Base-by-base conservation (phyloP, 495 filamentous ascomycete genomes). In the Hypoxylon lienhwacheense region DNA sequence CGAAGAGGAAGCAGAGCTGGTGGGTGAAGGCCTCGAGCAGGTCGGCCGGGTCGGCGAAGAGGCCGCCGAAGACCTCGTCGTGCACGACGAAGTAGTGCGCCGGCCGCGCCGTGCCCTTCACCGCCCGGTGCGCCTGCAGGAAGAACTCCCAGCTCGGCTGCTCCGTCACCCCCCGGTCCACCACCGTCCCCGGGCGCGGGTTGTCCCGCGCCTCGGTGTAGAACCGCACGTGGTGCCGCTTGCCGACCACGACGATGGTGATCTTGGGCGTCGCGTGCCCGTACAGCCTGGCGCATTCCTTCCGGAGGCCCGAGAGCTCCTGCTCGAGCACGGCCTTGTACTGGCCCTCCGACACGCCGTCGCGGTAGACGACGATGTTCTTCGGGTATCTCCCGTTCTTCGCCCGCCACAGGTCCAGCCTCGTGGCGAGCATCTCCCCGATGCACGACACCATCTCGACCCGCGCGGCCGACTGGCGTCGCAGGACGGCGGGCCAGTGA, bases 161-260 rank as follows among this genome's bases (percentile, higher is more conserved):
- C 44, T 83, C 81, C 2, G 84, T 88, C 29, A 90, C 75, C 14
- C 84, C 82, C 28, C 85, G 79, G 64, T 92, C 89, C 12, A 92
- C 86, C 5, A 91, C 75, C 2, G 87, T 90, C 14, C 89, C 89
- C 11, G 82, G 78, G 4, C 63, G 35, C 0, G 81, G 77, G 53
- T 91, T 91, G 68, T 1, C 15, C 72, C 31, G 1, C 60, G 58
- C 0, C 80, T 84, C 2, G 2, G 84, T 80, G 62, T 85, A 91
- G 70, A 92, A 90, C 3, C 89, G 83, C 0, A 85, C 89, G 63
- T 91, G 86, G 61, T 95, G 89, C 12, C 89, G 79, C 59, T 91
- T 90, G 20, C 84, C 85, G 2, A 82, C 80, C 12, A 85, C 60
- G 33, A 84, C 69, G 40, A 85, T 73, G 4, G 77, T 73, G 3